A percentile compares a stretch with the other conserved stretches of the same genome.
Conservation (phyloP, 2,329 filamentous ascomycete genomes). For the Talaromyces rugulosus region DNA sequence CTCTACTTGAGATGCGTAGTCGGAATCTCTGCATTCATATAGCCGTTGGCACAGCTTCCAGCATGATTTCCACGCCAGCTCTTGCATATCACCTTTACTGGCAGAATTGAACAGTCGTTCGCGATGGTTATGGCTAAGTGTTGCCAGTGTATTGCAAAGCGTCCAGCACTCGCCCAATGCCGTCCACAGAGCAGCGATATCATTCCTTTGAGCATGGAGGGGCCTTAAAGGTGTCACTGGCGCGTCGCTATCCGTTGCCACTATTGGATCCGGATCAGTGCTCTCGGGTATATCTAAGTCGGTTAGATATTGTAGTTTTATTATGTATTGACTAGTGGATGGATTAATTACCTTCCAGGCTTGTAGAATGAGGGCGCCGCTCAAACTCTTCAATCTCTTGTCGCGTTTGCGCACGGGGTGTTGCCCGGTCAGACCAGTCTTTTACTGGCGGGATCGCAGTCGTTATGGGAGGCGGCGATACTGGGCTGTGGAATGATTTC, state of each 20-base stretch:
- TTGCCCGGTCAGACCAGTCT: constrained; percentile 66
- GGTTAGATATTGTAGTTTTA: background rate
- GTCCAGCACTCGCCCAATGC: constrained; percentile 90
- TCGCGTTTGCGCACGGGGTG: constrained; percentile 77
- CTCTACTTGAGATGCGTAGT: constrained; percentile 63
- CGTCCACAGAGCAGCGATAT: constrained; percentile 63
- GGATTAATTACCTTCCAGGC: constrained; percentile 64
- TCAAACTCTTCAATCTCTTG: constrained; percentile 63
- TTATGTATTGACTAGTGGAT: background rate
- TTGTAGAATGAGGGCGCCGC: constrained; percentile 58
- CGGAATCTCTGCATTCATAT: constrained; percentile 74
- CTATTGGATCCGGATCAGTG: constrained; percentile 16
- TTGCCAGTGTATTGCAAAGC: constrained; percentile 84
- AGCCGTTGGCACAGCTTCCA: constrained; percentile 90
- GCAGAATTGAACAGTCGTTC: constrained; percentile 73
- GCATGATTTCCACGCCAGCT: constrained; percentile 88
- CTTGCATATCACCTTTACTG: constrained; percentile 70
- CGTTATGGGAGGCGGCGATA: constrained; percentile 66
- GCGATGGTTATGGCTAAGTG: constrained; percentile 77
- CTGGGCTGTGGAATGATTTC: constrained; percentile 37
- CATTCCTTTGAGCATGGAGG: constrained; percentile 50
- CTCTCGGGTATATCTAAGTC: constrained; percentile 31
- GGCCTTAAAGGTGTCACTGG: constrained; percentile 28
- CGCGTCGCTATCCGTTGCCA: constrained; percentile 17
- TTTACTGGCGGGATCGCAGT: constrained; percentile 66